Conservation (phyloP, 139 green algal species). For the Micromonas pusilla region DNA sequence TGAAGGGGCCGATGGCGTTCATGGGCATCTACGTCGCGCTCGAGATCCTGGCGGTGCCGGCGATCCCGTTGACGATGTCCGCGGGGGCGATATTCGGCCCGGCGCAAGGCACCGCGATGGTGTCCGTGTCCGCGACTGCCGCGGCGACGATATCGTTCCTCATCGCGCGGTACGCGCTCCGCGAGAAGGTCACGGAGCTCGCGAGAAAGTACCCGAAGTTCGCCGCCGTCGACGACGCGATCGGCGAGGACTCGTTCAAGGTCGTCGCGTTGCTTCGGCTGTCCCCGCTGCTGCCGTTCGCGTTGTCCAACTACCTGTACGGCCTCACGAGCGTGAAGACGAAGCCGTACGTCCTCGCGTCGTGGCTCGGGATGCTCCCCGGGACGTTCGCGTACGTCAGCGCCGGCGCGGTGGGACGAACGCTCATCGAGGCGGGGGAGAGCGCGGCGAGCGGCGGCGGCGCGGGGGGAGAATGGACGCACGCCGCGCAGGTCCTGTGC, state of each 20-base stretch:
- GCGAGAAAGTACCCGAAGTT: conserved; percentile 35
- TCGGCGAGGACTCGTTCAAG: conserved; percentile 79
- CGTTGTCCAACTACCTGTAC: conserved; percentile 77
- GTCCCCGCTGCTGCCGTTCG: conserved; percentile 81
- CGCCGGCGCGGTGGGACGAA: conserved; percentile 35
- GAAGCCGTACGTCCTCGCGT: conserved; percentile 66
- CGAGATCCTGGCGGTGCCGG: conserved; percentile 59
- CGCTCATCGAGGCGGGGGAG: background rate
- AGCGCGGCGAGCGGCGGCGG: background rate
- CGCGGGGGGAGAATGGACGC: no score
- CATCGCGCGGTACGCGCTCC: conserved; percentile 79
- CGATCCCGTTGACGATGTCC: conserved; percentile 85
- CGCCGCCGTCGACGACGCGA: conserved; percentile 77
- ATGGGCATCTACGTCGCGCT: conserved; percentile 53
- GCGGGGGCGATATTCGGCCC: conserved; percentile 80
- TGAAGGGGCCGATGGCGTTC: background rate
- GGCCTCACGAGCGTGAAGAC: conserved; percentile 80
- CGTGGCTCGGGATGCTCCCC: conserved; percentile 87
- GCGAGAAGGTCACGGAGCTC: conserved; percentile 74
- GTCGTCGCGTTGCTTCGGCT: conserved; percentile 86
- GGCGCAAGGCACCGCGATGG: conserved; percentile 58
- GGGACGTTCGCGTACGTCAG: conserved; percentile 82
- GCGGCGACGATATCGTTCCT: conserved; percentile 81
- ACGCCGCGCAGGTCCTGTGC: background rate
- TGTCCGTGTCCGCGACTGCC: conserved; percentile 60